Evolutionary conservation across 2,329 filamentous ascomycete genomes (phyloP).

Genomic region (Cladophialophora psammophila): DNA sequence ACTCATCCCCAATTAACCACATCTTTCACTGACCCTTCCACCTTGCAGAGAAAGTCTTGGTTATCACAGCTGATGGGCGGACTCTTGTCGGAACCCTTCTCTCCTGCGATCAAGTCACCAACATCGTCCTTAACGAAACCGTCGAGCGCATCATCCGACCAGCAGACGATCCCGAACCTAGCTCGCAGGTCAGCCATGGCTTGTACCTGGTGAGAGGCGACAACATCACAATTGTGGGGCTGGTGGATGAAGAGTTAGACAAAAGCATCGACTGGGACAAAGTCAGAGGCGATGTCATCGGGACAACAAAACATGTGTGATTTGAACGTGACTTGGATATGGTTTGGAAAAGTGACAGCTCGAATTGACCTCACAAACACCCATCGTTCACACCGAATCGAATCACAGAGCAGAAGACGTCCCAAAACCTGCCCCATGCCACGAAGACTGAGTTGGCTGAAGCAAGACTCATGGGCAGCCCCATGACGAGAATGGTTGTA

Average conservation of each 20-base stretch:
- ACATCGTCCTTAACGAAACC: slow-evolving; percentile 83
- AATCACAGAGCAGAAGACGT: not conserved
- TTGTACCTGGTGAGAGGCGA: slow-evolving; percentile 93
- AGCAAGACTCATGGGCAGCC: not conserved
- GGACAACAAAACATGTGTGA: slow-evolving; percentile 41
- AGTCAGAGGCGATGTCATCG: slow-evolving; percentile 58
- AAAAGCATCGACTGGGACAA: slow-evolving; percentile 90
- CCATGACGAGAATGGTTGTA: not conserved
- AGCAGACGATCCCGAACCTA: slow-evolving; percentile 81
- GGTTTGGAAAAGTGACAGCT: not conserved
- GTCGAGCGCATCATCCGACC: slow-evolving; percentile 90
- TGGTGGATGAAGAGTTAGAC: slow-evolving; percentile 90
- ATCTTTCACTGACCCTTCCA: slow-evolving; percentile 41
- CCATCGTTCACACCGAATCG: not conserved
- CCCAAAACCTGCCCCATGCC: not conserved
- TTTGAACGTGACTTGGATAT: not conserved
- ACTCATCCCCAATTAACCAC: not conserved
- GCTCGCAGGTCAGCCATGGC: slow-evolving; percentile 80
- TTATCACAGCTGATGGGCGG: slow-evolving; percentile 91
- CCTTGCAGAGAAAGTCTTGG: slow-evolving; percentile 80
- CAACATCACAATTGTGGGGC: slow-evolving; percentile 87
- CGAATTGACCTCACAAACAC: not conserved
- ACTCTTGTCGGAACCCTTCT: slow-evolving; percentile 83
- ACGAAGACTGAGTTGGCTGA: not conserved
- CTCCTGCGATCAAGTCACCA: slow-evolving; percentile 89